Percentiles rank a stretch among this genome's conserved stretches.
Conservation (phyloP, 345 rosid genomes). For the Tarenaya hassleriana region DNA sequence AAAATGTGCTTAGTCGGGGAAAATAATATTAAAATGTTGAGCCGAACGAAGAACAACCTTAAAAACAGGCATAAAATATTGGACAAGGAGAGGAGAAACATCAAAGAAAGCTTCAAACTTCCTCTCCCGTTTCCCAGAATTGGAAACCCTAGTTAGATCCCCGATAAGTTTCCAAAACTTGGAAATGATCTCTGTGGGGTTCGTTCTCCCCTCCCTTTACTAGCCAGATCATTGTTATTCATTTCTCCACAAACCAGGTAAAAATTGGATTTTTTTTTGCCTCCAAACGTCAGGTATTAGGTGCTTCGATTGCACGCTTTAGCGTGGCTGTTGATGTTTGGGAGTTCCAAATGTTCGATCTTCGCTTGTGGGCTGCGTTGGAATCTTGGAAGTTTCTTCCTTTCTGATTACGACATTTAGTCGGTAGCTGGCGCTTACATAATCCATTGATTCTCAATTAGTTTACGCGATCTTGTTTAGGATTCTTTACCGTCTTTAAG, state of each 20-base stretch:
- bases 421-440: slow-evolving; percentile 1
- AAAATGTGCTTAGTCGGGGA: neutral
- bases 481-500: slow-evolving; percentile 17
- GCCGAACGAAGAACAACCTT: slow-evolving; percentile 5
- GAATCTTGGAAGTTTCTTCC: slow-evolving; percentile 23
- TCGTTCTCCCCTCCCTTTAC: slow-evolving; percentile 6
- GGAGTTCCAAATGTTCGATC: slow-evolving; percentile 14
- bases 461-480: slow-evolving; percentile 19
- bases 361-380: slow-evolving; percentile 17
- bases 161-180: slow-evolving; percentile 21
- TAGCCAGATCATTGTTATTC: slow-evolving; percentile 16
- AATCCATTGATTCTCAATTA: neutral
- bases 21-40: neutral
- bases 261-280: too few relatives aligned
- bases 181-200: slow-evolving; percentile 7
- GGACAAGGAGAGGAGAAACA: slow-evolving; percentile 27
- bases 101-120: slow-evolving; percentile 31
- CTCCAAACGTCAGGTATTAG: slow-evolving; percentile 17
- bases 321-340: neutral
- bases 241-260: too few relatives aligned
- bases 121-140: slow-evolving; percentile 19
- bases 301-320: neutral
- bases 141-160: slow-evolving; percentile 31
- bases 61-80: slow-evolving; percentile 21
- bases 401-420: slow-evolving; percentile 20